These are phyloP conservation scores for Cytospora schulzeri DNA, from an alignment of 2,329 filamentous ascomycete species.

Conservation along the genomic window DNA sequence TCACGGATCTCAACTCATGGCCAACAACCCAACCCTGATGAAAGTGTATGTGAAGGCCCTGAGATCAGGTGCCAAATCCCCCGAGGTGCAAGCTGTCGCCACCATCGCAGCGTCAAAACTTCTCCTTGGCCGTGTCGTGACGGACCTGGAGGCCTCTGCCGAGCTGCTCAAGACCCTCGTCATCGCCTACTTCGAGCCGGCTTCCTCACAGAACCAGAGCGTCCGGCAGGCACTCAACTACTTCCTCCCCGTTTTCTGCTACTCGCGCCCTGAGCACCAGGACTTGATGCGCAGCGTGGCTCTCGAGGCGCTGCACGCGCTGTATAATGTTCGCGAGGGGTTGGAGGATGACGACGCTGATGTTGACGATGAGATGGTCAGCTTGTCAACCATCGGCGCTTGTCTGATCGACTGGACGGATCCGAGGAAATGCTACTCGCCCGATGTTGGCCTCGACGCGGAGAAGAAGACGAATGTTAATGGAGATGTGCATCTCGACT, in stretches of 20 bases:
- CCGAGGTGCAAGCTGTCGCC: conserved; percentile 78
- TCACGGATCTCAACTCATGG: conserved; percentile 77
- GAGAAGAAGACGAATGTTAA: conserved; percentile 64
- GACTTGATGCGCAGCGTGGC: conserved; percentile 76
- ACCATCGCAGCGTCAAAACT: conserved; percentile 84
- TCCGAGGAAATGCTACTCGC: conserved; percentile 73
- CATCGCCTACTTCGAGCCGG: conserved; percentile 86
- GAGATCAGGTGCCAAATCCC: conserved; percentile 67
- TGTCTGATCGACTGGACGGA: conserved; percentile 96
- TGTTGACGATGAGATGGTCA: conserved; percentile 76
- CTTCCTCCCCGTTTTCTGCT: conserved; percentile 93
- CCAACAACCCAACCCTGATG: conserved; percentile 67
- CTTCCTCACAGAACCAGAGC: conserved; percentile 76
- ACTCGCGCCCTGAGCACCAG: conserved; percentile 80
- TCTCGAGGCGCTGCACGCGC: conserved; percentile 72
- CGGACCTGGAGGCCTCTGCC: conserved; percentile 64
- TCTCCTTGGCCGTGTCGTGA: conserved; percentile 77
- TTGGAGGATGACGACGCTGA: conserved; percentile 76
- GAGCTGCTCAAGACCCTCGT: conserved; percentile 85
- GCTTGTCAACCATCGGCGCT: conserved; percentile 74
- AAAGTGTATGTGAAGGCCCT: conserved; percentile 87
- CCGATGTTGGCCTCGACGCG: conserved; percentile 52
- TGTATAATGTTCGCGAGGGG: conserved; percentile 72
- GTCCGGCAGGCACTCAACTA: conserved; percentile 88
- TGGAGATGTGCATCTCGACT: conserved; percentile 77